Conservation (phyloP, 179 eudicot genomes). For the Sideroxylon spinosum region DNA sequence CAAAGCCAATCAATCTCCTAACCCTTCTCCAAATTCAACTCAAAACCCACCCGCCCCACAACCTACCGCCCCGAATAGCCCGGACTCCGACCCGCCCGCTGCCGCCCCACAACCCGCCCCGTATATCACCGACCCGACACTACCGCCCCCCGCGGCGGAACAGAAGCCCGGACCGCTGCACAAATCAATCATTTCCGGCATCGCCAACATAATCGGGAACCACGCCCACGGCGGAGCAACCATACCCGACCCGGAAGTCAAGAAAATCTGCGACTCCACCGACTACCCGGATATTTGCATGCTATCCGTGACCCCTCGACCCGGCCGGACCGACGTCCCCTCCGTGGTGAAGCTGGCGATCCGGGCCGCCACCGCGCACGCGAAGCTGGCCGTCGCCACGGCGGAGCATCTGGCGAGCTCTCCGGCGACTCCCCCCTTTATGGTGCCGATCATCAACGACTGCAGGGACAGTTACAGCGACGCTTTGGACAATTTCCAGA, state of each 20-base stretch:
- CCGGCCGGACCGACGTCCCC: background rate
- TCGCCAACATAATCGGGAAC: background rate
- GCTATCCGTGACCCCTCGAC: background rate
- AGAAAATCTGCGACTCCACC: background rate
- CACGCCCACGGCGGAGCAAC: background rate
- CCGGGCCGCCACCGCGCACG: background rate
- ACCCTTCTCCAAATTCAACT: background rate
- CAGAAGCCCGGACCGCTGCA: too few relatives aligned
- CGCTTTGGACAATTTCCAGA: conserved; percentile 2
- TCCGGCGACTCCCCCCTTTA: background rate
- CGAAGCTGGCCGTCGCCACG: background rate
- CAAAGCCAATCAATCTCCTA: background rate
- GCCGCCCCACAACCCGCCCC: too few relatives aligned
- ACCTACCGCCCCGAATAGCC: background rate
- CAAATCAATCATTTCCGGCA: too few relatives aligned
- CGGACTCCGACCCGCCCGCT: background rate
- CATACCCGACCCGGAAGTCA: background rate
- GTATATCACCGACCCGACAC: too few relatives aligned
- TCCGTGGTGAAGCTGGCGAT: background rate
- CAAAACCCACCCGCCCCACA: background rate
- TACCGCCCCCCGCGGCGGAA: too few relatives aligned
- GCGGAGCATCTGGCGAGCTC: background rate
- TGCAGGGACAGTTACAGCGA: conserved; percentile 9
- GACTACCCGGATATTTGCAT: conserved; percentile 6
- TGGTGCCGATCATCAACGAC: background rate